A percentile compares a stretch with the other conserved stretches of the same genome.
These are phyloP conservation scores for Massariosphaeria phaeospora DNA, from an alignment of 495 filamentous ascomycete species.

Conservation along the genomic window DNA sequence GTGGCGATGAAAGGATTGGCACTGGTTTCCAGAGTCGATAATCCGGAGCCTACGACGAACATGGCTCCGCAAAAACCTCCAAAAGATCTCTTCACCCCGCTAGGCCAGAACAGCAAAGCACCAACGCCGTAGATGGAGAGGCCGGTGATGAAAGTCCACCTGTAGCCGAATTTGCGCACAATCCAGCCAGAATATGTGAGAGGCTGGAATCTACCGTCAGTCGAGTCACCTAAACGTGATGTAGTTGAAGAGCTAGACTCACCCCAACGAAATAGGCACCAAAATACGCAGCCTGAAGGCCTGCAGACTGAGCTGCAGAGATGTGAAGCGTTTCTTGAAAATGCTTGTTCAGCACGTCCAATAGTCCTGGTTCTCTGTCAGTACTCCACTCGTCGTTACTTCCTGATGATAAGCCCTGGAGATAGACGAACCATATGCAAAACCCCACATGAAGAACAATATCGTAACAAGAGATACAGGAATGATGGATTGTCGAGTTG, in stretches of 20 bases:
- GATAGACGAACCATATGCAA: conserved; percentile 49
- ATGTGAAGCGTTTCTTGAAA: conserved; percentile 50
- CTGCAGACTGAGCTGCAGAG: conserved; percentile 40
- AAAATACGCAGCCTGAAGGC: conserved; percentile 51
- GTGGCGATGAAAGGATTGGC: conserved; percentile 66
- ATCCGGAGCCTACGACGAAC: conserved; percentile 65
- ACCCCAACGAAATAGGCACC: conserved; percentile 58
- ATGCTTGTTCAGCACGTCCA: conserved; percentile 53
- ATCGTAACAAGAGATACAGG: conserved; percentile 17
- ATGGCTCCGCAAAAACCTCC: conserved; percentile 64
- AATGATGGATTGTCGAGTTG: conserved; percentile 17
- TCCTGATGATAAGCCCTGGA: no score
- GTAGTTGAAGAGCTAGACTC: no score
- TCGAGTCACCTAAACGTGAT: no score
- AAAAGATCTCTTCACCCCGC: conserved; percentile 55
- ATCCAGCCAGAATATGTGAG: conserved; percentile 63
- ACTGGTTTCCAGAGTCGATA: conserved; percentile 66
- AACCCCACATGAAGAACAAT: conserved; percentile 42
- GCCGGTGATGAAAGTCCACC: conserved; percentile 52
- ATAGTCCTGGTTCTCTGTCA: no score
- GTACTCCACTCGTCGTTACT: no score
- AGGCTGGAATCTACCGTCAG: no score
- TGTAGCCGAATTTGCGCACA: conserved; percentile 58
- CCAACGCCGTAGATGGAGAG: conserved; percentile 60
- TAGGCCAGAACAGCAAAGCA: conserved; percentile 59